Base-by-base conservation (phyloP, 2,329 filamentous ascomycete species). In the Graphilbum fragrans region DNA sequence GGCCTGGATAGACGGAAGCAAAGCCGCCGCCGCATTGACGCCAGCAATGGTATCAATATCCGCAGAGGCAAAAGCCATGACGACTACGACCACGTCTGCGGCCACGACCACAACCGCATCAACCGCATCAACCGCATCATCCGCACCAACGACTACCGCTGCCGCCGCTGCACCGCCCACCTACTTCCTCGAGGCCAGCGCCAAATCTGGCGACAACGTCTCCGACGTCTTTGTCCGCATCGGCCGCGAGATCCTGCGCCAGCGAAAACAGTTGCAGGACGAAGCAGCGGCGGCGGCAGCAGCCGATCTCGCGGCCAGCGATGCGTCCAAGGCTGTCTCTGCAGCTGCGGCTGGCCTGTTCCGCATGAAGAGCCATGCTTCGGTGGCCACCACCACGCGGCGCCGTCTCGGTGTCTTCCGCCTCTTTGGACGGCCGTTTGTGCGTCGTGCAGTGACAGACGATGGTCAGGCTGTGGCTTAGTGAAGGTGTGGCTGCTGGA, bases 201-300 rank as follows among this genome's bases (percentile, higher is more conserved):
- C 56, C 3, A 50, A 45, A 37, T 53, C 53, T 5, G 58, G 57
- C 17, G 53, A 56, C 22, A 54, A 57, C 14, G 51, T 64, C n/a
- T 49, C 52, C 14, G 42, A 45, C 20, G 27, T 63, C 2, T 64
- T 65, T 44, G 50, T 53, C 1, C 45, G 49, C 18, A 39, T 64
- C 2, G 60, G 53, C 2, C 49, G 47, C 11, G 58, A 63, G 42
- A 50, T 62, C 14, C 48, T 65, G n/a, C 47, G 53, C 40, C 50
- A 49, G 47, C 8, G 25, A 14, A 8, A 29, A 14, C 16, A 69
- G 68, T 46, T 72, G 68, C 1, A 73, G 62, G 14, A 73, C 57
- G 53, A 70, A 68, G 49, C 69, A 68, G 35, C 64, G 60, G 5
- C 66, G 8, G 25, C 25, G 8, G 25, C 25, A 29, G 8, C 25